Conservation (phyloP, 2,329 filamentous ascomycete species). For the Diaporthe sp. region DNA sequence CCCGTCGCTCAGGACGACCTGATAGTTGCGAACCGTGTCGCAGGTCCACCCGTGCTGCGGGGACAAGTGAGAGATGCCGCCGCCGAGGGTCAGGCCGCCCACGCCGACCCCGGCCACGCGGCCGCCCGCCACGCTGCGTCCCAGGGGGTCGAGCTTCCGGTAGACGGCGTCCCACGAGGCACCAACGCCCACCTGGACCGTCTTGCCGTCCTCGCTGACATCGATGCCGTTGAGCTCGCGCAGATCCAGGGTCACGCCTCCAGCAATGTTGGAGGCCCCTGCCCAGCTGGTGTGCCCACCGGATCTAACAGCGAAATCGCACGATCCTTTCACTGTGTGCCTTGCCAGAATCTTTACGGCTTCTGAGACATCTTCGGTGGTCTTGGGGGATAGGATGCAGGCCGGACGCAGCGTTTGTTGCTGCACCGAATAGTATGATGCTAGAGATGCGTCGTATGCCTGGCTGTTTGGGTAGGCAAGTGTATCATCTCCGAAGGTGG, state of each 20-base stretch:
- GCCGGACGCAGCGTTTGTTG: not conserved
- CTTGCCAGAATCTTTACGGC: not conserved
- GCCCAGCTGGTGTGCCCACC: constrained; percentile 27
- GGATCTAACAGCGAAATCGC: constrained; percentile 9
- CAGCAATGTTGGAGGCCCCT: not conserved
- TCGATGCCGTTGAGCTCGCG: not conserved
- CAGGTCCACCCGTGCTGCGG: constrained; percentile 23
- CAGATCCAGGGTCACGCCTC: constrained; percentile 30
- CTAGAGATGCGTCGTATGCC: constrained; percentile 4
- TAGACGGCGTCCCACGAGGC: constrained; percentile 34
- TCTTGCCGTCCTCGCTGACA: not conserved
- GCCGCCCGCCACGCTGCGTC: constrained; percentile 38
- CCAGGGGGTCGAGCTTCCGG: constrained; percentile 40
- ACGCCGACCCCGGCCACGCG: constrained; percentile 37
- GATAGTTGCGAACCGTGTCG: not conserved
- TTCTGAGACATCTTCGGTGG: not conserved
- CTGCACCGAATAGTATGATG: constrained; percentile 21
- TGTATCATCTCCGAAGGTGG: not conserved
- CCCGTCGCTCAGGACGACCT: constrained; percentile 14
- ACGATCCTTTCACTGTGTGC: not conserved
- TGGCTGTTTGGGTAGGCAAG: constrained; percentile 1
- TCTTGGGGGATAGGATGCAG: not conserved
- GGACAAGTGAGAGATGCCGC: constrained; percentile 27
- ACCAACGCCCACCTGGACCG: constrained; percentile 32
- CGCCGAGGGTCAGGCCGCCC: constrained; percentile 38